These are phyloP conservation scores for Diaporthe longicolla DNA, from an alignment of 2,329 filamentous ascomycete genomes.

Conservation along the genomic window DNA sequence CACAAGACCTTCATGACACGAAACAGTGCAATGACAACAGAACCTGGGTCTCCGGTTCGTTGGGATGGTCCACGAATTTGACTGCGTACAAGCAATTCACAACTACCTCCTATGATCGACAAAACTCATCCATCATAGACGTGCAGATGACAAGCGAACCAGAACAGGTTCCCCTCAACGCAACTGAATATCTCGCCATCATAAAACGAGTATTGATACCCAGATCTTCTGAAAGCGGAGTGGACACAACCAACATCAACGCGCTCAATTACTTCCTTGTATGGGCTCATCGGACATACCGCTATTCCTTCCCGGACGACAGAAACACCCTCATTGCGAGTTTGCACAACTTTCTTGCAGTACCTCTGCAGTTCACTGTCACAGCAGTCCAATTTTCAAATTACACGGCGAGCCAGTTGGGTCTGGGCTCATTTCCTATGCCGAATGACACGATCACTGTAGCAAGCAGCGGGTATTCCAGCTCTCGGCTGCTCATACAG, in stretches of 20 bases:
- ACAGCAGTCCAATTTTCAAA: slow-evolving; percentile 21
- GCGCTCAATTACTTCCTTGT: slow-evolving; percentile 13
- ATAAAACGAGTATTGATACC: neutral
- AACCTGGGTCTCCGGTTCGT: slow-evolving; percentile 2
- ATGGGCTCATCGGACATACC: slow-evolving; percentile 20
- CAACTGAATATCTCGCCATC: neutral
- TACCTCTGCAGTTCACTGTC: slow-evolving; percentile 8
- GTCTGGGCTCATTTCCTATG: slow-evolving; percentile 7
- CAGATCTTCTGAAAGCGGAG: neutral
- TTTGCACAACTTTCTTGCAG: slow-evolving; percentile 16
- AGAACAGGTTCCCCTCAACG: neutral
- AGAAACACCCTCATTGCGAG: neutral
- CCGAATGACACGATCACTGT: slow-evolving; percentile 18
- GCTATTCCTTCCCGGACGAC: slow-evolving; percentile 17
- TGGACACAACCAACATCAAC: slow-evolving; percentile 8
- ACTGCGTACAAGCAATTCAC: slow-evolving; percentile 20
- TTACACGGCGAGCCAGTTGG: neutral
- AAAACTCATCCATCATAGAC: slow-evolving; percentile 19
- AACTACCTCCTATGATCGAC: slow-evolving; percentile 4
- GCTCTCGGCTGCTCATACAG: slow-evolving; percentile 3
- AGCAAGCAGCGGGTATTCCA: slow-evolving; percentile 6
- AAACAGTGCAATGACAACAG: neutral
- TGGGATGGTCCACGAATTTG: slow-evolving; percentile 9
- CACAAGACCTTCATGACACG: slow-evolving; percentile 11
- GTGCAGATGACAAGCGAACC: neutral